These are phyloP conservation scores for Panicum virgatum DNA, from an alignment of 202 grass and related monocot species.

Conservation along the genomic window DNA sequence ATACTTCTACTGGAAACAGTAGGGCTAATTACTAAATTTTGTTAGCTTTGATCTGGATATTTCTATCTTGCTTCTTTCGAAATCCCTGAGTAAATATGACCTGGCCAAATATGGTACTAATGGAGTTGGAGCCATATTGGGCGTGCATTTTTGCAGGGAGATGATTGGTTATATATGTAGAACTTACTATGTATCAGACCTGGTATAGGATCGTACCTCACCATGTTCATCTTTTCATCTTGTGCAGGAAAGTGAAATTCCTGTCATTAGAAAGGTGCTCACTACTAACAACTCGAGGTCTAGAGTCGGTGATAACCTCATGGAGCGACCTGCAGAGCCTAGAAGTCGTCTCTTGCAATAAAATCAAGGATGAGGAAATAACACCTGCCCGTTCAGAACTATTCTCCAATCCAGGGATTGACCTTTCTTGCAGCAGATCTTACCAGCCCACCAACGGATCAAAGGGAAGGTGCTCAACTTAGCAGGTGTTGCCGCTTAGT, in stretches of 20 bases:
- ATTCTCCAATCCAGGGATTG: slow-evolving; percentile 70
- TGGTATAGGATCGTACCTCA: not conserved
- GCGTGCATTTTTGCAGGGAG: not conserved
- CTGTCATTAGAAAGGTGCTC: slow-evolving; percentile 83
- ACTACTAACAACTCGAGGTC: slow-evolving; percentile 64
- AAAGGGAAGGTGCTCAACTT: slow-evolving; percentile 57
- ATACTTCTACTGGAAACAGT: not conserved
- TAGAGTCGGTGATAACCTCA: slow-evolving; percentile 72
- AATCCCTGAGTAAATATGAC: not conserved
- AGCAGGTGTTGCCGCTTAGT: slow-evolving; percentile 33
- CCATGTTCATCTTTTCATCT: not conserved
- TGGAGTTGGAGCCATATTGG: not conserved
- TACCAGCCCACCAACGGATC: slow-evolving; percentile 54
- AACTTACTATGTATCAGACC: slow-evolving; percentile 1
- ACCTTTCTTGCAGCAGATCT: slow-evolving; percentile 66
- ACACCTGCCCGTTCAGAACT: slow-evolving; percentile 67
- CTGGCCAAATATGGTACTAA: not conserved
- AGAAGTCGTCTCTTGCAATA: slow-evolving; percentile 71
- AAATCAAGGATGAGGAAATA: slow-evolving; percentile 81
- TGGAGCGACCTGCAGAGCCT: slow-evolving; percentile 84
- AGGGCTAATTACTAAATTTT: not conserved
- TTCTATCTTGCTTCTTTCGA: not conserved
- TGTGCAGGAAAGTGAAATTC: slow-evolving; percentile 75
- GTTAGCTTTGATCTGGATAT: not conserved
- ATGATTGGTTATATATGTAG: not conserved